Evolutionary conservation across 345 rosid species (phyloP).

Genomic region (Citropsis articulata): DNA sequence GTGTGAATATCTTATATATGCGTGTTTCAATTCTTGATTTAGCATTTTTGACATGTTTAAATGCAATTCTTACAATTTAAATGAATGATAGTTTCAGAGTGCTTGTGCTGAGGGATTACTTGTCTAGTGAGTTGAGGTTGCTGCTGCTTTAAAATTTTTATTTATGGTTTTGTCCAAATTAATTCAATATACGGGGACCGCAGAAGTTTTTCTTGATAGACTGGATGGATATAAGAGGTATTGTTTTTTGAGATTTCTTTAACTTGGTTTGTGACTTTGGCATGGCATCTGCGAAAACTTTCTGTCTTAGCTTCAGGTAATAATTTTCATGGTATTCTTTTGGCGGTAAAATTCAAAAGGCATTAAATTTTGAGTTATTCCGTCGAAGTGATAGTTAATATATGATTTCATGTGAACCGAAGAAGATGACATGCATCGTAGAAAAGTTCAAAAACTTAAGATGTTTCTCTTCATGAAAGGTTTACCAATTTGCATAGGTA

Average conservation of each 20-base stretch:
- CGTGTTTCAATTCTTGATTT: too few relatives aligned
- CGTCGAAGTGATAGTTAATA: neutral
- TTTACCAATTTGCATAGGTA: neutral
- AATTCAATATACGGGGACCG: neutral
- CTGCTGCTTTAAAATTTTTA: neutral
- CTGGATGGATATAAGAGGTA: too few relatives aligned
- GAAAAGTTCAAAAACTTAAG: neutral
- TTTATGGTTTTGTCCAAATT: neutral
- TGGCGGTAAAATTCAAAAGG: neutral
- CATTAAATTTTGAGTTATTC: neutral
- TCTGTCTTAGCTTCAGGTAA: too few relatives aligned
- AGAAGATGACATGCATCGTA: neutral
- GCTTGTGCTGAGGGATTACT: neutral
- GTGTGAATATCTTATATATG: too few relatives aligned
- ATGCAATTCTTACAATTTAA: too few relatives aligned
- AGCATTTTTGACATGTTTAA: too few relatives aligned
- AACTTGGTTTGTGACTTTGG: too few relatives aligned
- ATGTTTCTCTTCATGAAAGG: neutral
- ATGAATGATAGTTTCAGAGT: too few relatives aligned
- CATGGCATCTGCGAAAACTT: too few relatives aligned
- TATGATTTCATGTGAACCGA: neutral
- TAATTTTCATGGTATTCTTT: neutral
- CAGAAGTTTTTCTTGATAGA: too few relatives aligned
- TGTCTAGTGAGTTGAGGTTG: neutral
- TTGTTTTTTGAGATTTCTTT: too few relatives aligned